Evolutionary conservation across 1,284 basidiomycete genomes (phyloP), one percentile per base, ranked within the genome.

Genomic region (Ganoderma lingzhi): DNA sequence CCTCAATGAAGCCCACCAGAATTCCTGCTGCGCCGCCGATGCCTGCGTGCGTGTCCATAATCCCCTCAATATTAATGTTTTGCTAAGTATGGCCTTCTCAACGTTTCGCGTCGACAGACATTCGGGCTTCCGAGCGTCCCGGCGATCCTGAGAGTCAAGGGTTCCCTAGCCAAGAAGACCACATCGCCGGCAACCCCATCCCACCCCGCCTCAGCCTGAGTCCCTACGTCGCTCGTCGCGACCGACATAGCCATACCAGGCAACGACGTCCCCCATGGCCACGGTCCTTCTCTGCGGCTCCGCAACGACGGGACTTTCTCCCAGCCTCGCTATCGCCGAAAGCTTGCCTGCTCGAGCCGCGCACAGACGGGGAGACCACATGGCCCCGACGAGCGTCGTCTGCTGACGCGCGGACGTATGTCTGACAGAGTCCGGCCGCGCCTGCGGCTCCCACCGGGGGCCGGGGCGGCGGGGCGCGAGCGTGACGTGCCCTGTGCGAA

Each of bases 401-500:
- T 56, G 53, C 56, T 59, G 56, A 59, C 56, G 56, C 56, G 10
- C 56, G 56, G 56, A 59, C 35, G 56, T 39, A 35, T 59, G 35
- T 59, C 56, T 59, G 56, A 59, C 56, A 35, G 56, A n/a, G 35
- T 39, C 56, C 56, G 56, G 55, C 55, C 55, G 55, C 23, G 8
- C 51, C 51, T 14, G 51, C 51, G 23, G 53, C 53, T 59, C 56
- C 35, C 56, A 35, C 56, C 56, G 30, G 35, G 32, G 19, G 19
- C 35, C 56, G 3, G 35, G 23, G 23, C 23, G 23, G 23, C 23
- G 23, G 23, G 23, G 19, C 35, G 19, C 56, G 35, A 59, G 35
- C 56, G 56, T 39, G 56, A 59, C 56, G 56, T 59, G 56, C 56
- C 32, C 35, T 59, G 56, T 59, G 35, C 56, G 56, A 59, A 59